Percentiles rank a stretch among this genome's conserved stretches.
Evolutionary conservation across 2,329 filamentous ascomycete genomes (phyloP).

Genomic region (Cladosporium sphaerospermum): DNA sequence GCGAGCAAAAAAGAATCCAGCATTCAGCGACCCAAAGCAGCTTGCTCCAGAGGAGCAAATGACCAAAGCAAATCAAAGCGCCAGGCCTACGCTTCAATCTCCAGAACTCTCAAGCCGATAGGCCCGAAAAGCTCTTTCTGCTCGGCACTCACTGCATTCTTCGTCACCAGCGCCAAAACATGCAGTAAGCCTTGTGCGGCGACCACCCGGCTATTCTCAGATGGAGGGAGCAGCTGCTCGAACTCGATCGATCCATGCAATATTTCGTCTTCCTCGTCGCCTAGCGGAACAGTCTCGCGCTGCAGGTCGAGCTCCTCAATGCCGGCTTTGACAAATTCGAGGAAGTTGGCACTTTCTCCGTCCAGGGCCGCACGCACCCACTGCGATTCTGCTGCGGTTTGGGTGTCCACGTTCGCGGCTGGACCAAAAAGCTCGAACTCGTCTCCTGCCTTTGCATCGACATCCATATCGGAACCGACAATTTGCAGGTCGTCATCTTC

Average conservation of each 20-base stretch:
- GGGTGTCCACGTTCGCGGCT: conserved; percentile 43
- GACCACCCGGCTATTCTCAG: conserved; percentile 49
- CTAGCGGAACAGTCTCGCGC: conserved; percentile 18
- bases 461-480: conserved; percentile 13
- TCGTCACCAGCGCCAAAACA: conserved; percentile 57
- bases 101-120: conserved; percentile 19
- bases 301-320: conserved; percentile 30
- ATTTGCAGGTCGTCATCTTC: conserved; percentile 21
- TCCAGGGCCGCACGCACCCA: conserved; percentile 50
- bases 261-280: conserved; percentile 28
- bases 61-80: too few relatives aligned
- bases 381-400: conserved; percentile 42
- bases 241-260: conserved; percentile 52
- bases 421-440: conserved; percentile 44
- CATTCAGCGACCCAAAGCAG: too few relatives aligned
- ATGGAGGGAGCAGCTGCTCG: conserved; percentile 59
- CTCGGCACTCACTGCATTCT: conserved; percentile 39
- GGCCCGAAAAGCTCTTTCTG: conserved; percentile 47
- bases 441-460: conserved; percentile 22
- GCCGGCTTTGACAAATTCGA: conserved; percentile 50
- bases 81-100: not conserved
- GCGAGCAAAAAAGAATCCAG: too few relatives aligned
- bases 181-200: conserved; percentile 73
- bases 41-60: too few relatives aligned
- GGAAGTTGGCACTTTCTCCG: conserved; percentile 56